Conservation (phyloP, 1,284 basidiomycete genomes). For the Albatrellus sp. region DNA sequence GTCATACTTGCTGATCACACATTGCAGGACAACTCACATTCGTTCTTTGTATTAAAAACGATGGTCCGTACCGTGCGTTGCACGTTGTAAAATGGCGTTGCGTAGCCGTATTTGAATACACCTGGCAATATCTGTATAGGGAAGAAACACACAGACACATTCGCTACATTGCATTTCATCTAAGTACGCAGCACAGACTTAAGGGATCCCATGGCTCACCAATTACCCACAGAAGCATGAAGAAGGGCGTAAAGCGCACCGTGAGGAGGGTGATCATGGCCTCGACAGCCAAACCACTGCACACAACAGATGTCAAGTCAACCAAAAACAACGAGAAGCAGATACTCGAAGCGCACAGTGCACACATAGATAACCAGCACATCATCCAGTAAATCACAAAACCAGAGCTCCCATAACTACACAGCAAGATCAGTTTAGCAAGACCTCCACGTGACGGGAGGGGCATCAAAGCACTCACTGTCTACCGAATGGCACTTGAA, state of each 20-base stretch:
- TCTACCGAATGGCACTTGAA: constrained; percentile 44
- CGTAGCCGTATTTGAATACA: constrained; percentile 57
- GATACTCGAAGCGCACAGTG: constrained; percentile 27
- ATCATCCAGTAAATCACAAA: constrained; percentile 73
- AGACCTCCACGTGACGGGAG: neutral
- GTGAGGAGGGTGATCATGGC: constrained; percentile 45
- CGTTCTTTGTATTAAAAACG: constrained; percentile 57
- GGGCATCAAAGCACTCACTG: constrained; percentile 19
- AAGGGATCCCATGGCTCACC: constrained; percentile 21
- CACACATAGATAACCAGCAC: constrained; percentile 49
- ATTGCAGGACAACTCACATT: constrained; percentile 23
- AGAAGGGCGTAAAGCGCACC: constrained; percentile 39
- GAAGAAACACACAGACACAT: constrained; percentile 52
- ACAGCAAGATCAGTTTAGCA: neutral
- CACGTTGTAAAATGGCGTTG: constrained; percentile 64
- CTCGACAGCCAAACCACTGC: constrained; percentile 52
- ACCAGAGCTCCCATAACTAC: constrained; percentile 23
- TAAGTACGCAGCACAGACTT: too few relatives aligned
- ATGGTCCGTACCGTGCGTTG: constrained; percentile 47
- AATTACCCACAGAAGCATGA: constrained; percentile 60
- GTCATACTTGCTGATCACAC: neutral
- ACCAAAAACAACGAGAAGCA: neutral
- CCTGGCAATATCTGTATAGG: constrained; percentile 59
- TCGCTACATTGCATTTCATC: constrained; percentile 26
- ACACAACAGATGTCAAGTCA: neutral